Base-by-base conservation (phyloP, 2,329 filamentous ascomycete genomes). In the Pseudogymnoascus sp. region DNA sequence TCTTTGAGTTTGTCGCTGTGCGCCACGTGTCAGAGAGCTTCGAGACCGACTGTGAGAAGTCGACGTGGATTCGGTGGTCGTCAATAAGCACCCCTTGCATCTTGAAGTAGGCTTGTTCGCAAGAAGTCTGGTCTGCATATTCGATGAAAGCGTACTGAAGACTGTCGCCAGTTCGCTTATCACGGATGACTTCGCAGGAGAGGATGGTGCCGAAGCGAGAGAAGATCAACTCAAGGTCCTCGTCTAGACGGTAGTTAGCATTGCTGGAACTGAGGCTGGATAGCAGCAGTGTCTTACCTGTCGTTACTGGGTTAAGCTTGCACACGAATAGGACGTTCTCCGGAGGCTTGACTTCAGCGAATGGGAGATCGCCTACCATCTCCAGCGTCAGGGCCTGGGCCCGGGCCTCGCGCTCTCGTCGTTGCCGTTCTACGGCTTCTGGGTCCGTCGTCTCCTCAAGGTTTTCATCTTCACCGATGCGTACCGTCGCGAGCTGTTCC, bases 71-170 rank as follows among this genome's bases (percentile, higher is more conserved):
- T 41, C 94, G 87, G 66, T 96, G 90, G 69, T 99, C 94, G 70
- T 99, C 94, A 66, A 99, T 97, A 61, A 99, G 78, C 1, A 97
- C 93, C 1, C 88, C 91, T 73, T 99, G 92, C 94, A 99, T 99
- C 77, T 99, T 99, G 78, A 95, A 94, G 71, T 97, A 99, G 2
- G 94, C 94, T 60, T 90, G 85, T 75, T 99, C 94, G 73, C 94
- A 97, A 60, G 93, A 89, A 67, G 88, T 84, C 75, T 97, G 94
- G 61, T 95, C 89, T 63, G 93, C 90, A 69, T 93, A 99, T 73
- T 99, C 94, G 70, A 99, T 95, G 68, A 99, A 99, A 1, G 94
- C 92, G 72, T 99, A 99, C 73, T 99, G 94, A 58, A 99, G 77
- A 70, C 91, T 96, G 75, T 99, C 94, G 3, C 92, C 92, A 0